A percentile compares a stretch with the other conserved stretches of the same genome.
Conservation (phyloP, 805 yeast genomes). For the Clavispora fructus region DNA sequence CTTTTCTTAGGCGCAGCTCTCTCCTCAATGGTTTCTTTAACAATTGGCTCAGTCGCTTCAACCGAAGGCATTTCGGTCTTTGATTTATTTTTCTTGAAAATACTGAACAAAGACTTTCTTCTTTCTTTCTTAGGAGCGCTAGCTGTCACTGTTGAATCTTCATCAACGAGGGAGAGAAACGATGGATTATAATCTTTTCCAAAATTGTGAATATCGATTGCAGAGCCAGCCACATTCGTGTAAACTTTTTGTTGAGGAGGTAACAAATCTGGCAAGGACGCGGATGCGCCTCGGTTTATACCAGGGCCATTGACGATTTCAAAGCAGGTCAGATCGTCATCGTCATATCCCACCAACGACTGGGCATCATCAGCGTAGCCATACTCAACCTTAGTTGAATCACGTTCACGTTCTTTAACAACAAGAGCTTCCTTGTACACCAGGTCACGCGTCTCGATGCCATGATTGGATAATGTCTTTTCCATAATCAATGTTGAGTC, state of each 20-base stretch:
- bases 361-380: constrained; percentile 7
- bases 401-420: constrained; percentile 1
- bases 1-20: not conserved
- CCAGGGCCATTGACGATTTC: constrained; percentile 9
- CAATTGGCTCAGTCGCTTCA: not conserved
- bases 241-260: constrained; percentile 5
- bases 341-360: not conserved
- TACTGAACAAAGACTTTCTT: constrained; percentile 28
- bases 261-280: constrained; percentile 15
- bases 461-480: constrained; percentile 8
- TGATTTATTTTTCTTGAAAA: constrained; percentile 25
- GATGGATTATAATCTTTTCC: constrained; percentile 37
- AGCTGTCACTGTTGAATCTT: not conserved
- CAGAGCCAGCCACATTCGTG: constrained; percentile 27
- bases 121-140: constrained; percentile 11
- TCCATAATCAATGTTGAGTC: constrained; percentile 8
- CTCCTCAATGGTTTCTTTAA: not conserved
- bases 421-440: constrained; percentile 4
- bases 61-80: not conserved
- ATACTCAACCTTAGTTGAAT: constrained; percentile 8
- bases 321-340: constrained; percentile 10
- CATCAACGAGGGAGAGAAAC: constrained; percentile 14
- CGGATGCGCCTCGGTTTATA: constrained; percentile 3
- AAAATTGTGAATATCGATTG: constrained; percentile 34
- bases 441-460: constrained; percentile 6